These are phyloP conservation scores for Pseudoturritis turrita DNA, from an alignment of 345 rosid genomes.

Conservation along the genomic window DNA sequence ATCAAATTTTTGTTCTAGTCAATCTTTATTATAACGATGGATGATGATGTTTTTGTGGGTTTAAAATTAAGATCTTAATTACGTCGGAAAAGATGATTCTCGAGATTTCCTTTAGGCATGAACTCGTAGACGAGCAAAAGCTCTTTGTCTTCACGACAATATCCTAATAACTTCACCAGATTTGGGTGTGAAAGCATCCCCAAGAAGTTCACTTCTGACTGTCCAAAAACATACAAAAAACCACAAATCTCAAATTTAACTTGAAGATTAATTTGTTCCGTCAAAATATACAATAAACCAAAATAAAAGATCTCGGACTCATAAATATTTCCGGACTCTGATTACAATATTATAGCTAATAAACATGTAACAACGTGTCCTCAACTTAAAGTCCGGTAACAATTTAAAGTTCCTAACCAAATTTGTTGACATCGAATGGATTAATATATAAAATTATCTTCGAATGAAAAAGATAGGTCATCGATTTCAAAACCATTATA, in stretches of 20 bases:
- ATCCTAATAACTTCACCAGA: constrained; percentile 71
- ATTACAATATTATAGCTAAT: background rate
- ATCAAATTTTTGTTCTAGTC: background rate
- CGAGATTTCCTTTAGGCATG: constrained; percentile 75
- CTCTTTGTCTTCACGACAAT: constrained; percentile 70
- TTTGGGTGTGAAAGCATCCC: constrained; percentile 83
- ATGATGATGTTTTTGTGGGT: background rate
- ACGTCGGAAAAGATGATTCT: constrained; percentile 79
- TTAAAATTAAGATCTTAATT: constrained; percentile 32
- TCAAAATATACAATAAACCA: background rate
- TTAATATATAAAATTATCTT: background rate
- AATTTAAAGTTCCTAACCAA: background rate
- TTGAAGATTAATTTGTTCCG: background rate
- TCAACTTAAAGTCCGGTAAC: background rate
- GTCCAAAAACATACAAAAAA: constrained; percentile 21
- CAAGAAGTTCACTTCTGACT: constrained; percentile 82
- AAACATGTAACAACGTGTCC: constrained; percentile 12
- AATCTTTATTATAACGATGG: background rate
- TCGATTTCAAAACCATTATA: background rate
- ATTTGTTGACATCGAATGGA: background rate
- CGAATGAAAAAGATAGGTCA: background rate
- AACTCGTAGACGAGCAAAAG: constrained; percentile 80
- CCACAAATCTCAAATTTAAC: background rate
- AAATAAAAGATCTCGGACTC: background rate
- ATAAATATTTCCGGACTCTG: background rate